phyloP scores from a whole-genome alignment of 2,329 filamentous ascomycete genomes.

The Pseudogymnoascus sp. region DNA sequence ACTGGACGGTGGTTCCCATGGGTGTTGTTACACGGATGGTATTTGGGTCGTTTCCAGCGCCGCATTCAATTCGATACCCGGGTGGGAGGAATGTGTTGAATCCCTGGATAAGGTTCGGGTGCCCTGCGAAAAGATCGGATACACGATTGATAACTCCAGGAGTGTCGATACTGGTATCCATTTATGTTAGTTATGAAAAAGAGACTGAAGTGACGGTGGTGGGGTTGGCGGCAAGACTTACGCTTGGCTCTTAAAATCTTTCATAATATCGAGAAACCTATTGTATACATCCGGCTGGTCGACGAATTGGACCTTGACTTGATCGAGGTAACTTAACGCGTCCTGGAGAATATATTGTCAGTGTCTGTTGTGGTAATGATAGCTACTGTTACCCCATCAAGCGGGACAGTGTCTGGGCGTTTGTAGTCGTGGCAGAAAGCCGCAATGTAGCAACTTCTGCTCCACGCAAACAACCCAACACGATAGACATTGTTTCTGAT shows the following conservation, averaged over 20 bases:
- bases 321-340: slow-evolving; percentile 91
- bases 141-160: slow-evolving; percentile 96
- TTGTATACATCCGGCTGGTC: slow-evolving; percentile 98
- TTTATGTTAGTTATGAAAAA: neutral
- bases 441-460: neutral
- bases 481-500: neutral
- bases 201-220: slow-evolving; percentile 14
- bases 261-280: slow-evolving; percentile 96
- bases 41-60: slow-evolving; percentile 86
- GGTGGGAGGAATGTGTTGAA: slow-evolving; percentile 97
- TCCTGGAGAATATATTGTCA: slow-evolving; percentile 38
- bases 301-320: slow-evolving; percentile 96
- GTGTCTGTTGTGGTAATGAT: neutral
- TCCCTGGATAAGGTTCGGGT: slow-evolving; percentile 90
- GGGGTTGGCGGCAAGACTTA: slow-evolving; percentile 39
- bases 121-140: slow-evolving; percentile 88
- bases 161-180: slow-evolving; percentile 67
- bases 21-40: slow-evolving; percentile 95
- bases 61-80: slow-evolving; percentile 94
- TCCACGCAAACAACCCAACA: neutral
- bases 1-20: slow-evolving; percentile 91
- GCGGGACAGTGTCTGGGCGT: neutral
- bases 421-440: neutral
- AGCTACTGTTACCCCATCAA: neutral
- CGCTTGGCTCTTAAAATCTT: slow-evolving; percentile 98